phyloP scores from a whole-genome alignment of 2,329 filamentous ascomycete species.

The Aspergillus nomiae region DNA sequence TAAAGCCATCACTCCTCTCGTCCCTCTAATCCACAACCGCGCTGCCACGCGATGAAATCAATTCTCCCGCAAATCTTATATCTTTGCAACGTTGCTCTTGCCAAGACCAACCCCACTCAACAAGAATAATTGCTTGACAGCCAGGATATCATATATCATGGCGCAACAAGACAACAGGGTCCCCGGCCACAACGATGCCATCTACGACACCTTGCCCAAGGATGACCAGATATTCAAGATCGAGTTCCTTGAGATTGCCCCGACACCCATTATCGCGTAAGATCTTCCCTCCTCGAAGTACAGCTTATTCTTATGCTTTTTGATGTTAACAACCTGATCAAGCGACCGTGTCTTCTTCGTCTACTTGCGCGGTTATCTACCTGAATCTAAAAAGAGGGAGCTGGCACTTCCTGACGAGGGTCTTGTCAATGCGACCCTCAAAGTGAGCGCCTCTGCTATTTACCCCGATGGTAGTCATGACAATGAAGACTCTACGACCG shows the following conservation, averaged over 20 bases:
- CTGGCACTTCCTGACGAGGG: slow-evolving; percentile 14
- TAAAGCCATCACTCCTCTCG: not conserved
- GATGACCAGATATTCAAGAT: slow-evolving; percentile 10
- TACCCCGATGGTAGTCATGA: slow-evolving; percentile 13
- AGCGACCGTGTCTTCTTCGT: slow-evolving; percentile 17
- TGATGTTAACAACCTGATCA: not conserved
- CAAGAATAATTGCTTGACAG: not conserved
- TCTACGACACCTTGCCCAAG: slow-evolving; percentile 15
- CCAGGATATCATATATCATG: slow-evolving; percentile 8
- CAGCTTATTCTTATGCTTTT: not conserved
- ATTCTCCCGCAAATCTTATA: slow-evolving; percentile 1
- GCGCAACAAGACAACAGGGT: slow-evolving; percentile 12
- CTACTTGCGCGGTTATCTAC: slow-evolving; percentile 14
- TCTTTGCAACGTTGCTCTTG: slow-evolving; percentile 11
- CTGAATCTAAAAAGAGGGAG: slow-evolving; percentile 17
- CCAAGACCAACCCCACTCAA: not conserved
- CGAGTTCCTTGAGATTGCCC: slow-evolving; percentile 5
- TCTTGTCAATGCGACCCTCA: slow-evolving; percentile 14
- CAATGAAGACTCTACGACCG: slow-evolving; percentile 3
- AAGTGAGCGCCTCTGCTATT: slow-evolving; percentile 14
- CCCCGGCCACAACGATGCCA: slow-evolving; percentile 16
- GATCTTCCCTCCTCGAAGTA: not conserved
- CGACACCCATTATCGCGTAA: not conserved
- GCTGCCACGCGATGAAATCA: not conserved
- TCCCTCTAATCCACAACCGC: not conserved